Percentiles rank a stretch among this genome's conserved stretches.
These are phyloP conservation scores for Sarocladium oryzae DNA, from an alignment of 2,329 filamentous ascomycete genomes.

Conservation along the genomic window DNA sequence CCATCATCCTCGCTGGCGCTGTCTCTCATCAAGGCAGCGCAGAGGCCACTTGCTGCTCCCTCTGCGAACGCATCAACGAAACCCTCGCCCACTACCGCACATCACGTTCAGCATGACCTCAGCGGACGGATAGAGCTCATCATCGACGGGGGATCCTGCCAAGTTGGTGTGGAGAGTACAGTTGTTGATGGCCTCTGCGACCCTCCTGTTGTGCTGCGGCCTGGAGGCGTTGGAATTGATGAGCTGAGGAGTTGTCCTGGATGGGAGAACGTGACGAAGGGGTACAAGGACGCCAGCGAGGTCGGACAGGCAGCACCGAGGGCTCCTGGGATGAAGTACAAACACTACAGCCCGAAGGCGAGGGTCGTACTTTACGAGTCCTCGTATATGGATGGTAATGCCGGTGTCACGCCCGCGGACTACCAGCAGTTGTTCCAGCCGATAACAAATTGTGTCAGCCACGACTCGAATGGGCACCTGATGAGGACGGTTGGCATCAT, in stretches of 20 bases:
- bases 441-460: constrained; percentile 8
- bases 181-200: constrained; percentile 84
- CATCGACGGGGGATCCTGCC: constrained; percentile 79
- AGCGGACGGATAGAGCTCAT: constrained; percentile 77
- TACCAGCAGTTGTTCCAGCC: constrained; percentile 16
- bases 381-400: constrained; percentile 25
- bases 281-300: constrained; percentile 71
- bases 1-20: constrained; percentile 79
- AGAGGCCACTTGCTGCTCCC: constrained; percentile 77
- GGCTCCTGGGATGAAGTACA: constrained; percentile 98
- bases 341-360: constrained; percentile 91
- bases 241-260: constrained; percentile 66
- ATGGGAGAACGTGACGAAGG: constrained; percentile 73
- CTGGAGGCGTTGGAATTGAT: constrained; percentile 81
- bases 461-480: constrained; percentile 13
- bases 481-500: constrained; percentile 42
- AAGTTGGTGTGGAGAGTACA: constrained; percentile 91
- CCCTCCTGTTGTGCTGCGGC: constrained; percentile 76
- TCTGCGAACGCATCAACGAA: constrained; percentile 93
- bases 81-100: constrained; percentile 83
- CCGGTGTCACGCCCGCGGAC: constrained; percentile 31
- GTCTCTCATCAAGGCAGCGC: constrained; percentile 74
- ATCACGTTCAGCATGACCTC: constrained; percentile 83
- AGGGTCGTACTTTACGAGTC: constrained; percentile 77
- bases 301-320: constrained; percentile 60